A percentile compares a stretch with the other conserved stretches of the same genome.
phyloP scores from a whole-genome alignment of 306 rosid species.

The Quercus robur region DNA sequence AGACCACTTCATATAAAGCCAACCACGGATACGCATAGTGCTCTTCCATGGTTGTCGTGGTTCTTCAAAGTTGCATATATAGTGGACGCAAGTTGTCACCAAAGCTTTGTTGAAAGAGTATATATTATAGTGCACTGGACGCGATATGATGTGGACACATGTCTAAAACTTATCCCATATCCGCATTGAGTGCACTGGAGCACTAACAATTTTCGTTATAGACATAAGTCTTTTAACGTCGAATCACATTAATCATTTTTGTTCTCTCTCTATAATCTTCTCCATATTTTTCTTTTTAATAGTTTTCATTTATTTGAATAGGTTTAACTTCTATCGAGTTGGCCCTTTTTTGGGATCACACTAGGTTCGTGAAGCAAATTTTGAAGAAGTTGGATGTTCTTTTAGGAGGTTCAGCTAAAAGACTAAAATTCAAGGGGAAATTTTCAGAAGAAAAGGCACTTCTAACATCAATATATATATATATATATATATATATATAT shows the following conservation, averaged over 20 bases:
- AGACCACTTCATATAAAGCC: slow-evolving; percentile 14
- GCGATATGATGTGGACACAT: too few species aligned
- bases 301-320: too few species aligned
- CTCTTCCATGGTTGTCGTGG: slow-evolving; percentile 5
- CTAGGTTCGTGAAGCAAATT: neutral
- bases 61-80: slow-evolving; percentile 1
- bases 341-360: neutral
- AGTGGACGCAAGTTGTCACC: slow-evolving; percentile 4
- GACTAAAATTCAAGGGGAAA: neutral
- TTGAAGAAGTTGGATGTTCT: neutral
- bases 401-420: neutral
- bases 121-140: too few species aligned
- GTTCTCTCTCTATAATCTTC: too few species aligned
- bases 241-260: too few species aligned
- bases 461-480: neutral
- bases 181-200: too few species aligned
- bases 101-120: neutral
- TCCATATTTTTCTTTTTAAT: too few species aligned
- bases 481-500: too few species aligned
- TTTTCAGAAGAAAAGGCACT: neutral
- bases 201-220: too few species aligned
- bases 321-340: neutral
- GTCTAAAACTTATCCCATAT: too few species aligned
- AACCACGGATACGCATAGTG: slow-evolving; percentile 25
- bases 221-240: too few species aligned